Evolutionary conservation across 2,329 filamentous ascomycete species (phyloP).

Genomic region (Mycosphaerella sp.): DNA sequence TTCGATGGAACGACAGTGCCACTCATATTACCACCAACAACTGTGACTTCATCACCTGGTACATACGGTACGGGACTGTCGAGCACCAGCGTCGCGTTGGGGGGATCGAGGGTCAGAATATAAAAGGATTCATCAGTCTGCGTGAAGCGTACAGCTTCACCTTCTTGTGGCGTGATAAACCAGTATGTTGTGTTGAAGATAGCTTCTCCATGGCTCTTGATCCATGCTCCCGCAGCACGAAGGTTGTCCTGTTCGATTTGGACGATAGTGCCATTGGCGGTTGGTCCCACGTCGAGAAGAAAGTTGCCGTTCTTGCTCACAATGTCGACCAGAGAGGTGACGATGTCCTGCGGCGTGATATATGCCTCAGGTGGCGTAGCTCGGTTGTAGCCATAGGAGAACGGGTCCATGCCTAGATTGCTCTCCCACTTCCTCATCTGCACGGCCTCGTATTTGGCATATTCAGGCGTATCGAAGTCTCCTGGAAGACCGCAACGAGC

Average conservation of each 20-base stretch:
- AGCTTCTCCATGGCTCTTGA: conserved; percentile 48
- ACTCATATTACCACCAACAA: conserved; percentile 37
- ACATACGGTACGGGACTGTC: conserved; percentile 44
- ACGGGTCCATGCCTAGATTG: conserved; percentile 56
- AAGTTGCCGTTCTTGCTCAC: conserved; percentile 32
- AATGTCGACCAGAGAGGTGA: conserved; percentile 27
- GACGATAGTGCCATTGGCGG: conserved; percentile 50
- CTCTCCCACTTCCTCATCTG: conserved; percentile 55
- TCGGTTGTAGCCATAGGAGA: conserved; percentile 53
- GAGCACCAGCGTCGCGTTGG: conserved; percentile 38
- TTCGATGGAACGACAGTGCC: conserved; percentile 27
- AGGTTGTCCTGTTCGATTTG: conserved; percentile 45
- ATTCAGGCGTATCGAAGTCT: conserved; percentile 58
- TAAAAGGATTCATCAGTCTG: conserved; percentile 50
- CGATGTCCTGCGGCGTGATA: conserved; percentile 23
- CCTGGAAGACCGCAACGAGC: conserved; percentile 50
- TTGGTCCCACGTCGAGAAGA: conserved; percentile 38
- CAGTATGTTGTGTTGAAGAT: conserved; percentile 54
- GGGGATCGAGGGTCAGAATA: conserved; percentile 42
- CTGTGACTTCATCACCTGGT: conserved; percentile 42
- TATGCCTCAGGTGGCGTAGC: conserved; percentile 41
- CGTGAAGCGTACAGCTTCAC: conserved; percentile 46
- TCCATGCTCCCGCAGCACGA: conserved; percentile 49
- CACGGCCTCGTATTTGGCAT: conserved; percentile 45
- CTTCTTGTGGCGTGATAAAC: conserved; percentile 43